A percentile compares a stretch with the other conserved stretches of the same genome.
Conservation (phyloP, 208 protist genomes). For the Leishmania major region DNA sequence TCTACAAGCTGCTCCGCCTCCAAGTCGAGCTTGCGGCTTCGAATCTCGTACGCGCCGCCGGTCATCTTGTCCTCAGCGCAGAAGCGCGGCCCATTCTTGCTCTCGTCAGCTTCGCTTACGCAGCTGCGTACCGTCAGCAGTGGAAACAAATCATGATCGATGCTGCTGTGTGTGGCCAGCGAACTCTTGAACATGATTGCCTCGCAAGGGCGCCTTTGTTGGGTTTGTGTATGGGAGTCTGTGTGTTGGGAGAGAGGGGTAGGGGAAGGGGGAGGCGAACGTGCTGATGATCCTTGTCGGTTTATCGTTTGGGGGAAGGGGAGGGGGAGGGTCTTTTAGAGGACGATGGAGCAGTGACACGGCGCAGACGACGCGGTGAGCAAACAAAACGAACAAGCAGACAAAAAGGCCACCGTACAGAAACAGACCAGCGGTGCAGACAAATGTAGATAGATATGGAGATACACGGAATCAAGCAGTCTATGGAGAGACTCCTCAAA, state of each 20-base stretch:
- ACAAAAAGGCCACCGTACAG: background rate
- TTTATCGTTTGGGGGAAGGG: background rate
- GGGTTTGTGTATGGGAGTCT: background rate
- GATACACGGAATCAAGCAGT: background rate
- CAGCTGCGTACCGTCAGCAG: slow-evolving; percentile 68
- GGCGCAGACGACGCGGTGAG: background rate
- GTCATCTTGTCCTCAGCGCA: slow-evolving; percentile 75
- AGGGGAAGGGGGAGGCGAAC: background rate
- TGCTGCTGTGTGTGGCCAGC: slow-evolving; percentile 32
- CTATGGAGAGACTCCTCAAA: background rate
- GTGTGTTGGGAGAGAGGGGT: background rate
- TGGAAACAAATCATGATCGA: slow-evolving; percentile 70
- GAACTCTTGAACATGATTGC: slow-evolving; percentile 46
- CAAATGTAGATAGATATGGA: background rate
- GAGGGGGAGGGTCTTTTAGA: background rate
- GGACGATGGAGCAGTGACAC: background rate
- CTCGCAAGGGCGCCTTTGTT: background rate
- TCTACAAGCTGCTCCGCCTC: background rate
- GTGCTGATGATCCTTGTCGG: background rate
- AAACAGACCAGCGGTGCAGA: background rate
- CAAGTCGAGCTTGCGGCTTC: slow-evolving; percentile 34
- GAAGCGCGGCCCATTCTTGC: slow-evolving; percentile 78
- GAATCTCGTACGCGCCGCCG: slow-evolving; percentile 72
- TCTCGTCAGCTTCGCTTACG: slow-evolving; percentile 75
- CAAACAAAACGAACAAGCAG: background rate